A percentile compares a stretch with the other conserved stretches of the same genome.
Conservation (phyloP, 2,329 filamentous ascomycete genomes). For the Talaromyces sp. region DNA sequence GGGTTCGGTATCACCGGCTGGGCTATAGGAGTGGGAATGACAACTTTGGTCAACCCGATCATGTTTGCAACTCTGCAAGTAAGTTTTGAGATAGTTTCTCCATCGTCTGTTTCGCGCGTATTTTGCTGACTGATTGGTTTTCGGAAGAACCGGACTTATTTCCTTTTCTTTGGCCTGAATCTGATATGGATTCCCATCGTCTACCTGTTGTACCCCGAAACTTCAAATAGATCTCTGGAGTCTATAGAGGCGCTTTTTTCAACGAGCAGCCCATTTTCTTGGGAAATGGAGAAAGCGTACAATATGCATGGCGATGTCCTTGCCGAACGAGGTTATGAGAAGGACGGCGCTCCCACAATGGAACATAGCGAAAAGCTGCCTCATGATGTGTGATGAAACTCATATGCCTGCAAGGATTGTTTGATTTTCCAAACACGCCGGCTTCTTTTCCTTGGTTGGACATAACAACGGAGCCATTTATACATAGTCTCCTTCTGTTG, state of each 20-base stretch:
- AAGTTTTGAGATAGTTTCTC: not conserved
- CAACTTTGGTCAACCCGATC: constrained; percentile 51
- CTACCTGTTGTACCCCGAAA: constrained; percentile 56
- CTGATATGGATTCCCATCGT: constrained; percentile 51
- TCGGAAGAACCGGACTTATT: constrained; percentile 46
- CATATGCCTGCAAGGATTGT: not conserved
- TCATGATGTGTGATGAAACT: not conserved
- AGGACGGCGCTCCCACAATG: not conserved
- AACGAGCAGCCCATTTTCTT: constrained; percentile 44
- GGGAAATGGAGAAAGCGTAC: constrained; percentile 47
- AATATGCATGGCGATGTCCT: constrained; percentile 32
- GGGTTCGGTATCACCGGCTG: constrained; percentile 59
- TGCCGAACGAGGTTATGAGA: constrained; percentile 17
- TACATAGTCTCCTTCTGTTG: not conserved
- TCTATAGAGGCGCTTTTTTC: constrained; percentile 52
- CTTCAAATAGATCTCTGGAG: constrained; percentile 49
- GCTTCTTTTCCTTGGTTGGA: not conserved
- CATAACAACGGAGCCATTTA: not conserved
- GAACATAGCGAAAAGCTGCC: not conserved
- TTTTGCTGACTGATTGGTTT: not conserved
- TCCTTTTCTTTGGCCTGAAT: constrained; percentile 53
- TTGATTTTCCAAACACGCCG: not conserved
- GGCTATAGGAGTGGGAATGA: constrained; percentile 57
- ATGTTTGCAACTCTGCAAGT: constrained; percentile 48
- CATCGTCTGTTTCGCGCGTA: not conserved